These are phyloP conservation scores for Cyanodermella asteris DNA, from an alignment of 2,329 filamentous ascomycete species.

Conservation along the genomic window DNA sequence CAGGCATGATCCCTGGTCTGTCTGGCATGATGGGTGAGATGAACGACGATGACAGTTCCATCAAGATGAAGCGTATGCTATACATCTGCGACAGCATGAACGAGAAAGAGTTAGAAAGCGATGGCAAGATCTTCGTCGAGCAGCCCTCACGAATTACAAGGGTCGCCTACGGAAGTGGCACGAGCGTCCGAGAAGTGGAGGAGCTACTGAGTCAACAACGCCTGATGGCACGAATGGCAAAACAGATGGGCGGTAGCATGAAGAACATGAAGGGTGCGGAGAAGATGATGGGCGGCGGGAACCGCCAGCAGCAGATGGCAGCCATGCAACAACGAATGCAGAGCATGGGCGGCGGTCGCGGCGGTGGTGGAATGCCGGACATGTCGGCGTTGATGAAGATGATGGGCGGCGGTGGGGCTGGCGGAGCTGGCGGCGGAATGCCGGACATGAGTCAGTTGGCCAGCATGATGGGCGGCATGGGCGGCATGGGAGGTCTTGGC, in stretches of 20 bases:
- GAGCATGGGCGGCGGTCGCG: conserved; percentile 63
- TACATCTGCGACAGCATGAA: conserved; percentile 99
- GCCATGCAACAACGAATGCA: conserved; percentile 93
- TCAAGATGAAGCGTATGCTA: conserved; percentile 93
- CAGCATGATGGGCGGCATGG: conserved; percentile 34
- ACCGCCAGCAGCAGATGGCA: conserved; percentile 81
- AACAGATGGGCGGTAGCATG: conserved; percentile 96
- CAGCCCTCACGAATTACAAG: conserved; percentile 85
- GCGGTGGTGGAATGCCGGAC: conserved; percentile 44
- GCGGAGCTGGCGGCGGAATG: conserved; percentile 43
- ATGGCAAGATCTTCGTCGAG: conserved; percentile 83
- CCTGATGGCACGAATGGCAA: conserved; percentile 98
- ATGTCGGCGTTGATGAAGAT: conserved; percentile 56
- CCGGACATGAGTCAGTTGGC: conserved; percentile 54
- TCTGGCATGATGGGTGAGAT: conserved; percentile 85
- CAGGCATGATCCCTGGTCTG: conserved; percentile 94
- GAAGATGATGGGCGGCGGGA: conserved; percentile 71
- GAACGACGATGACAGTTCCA: conserved; percentile 87
- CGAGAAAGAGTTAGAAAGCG: conserved; percentile 78
- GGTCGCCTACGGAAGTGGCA: conserved; percentile 74
- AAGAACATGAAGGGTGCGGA: conserved; percentile 93
- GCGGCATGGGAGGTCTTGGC: too few species aligned
- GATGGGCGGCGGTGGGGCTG: conserved; percentile 42
- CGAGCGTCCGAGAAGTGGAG: conserved; percentile 78
- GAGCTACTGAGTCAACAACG: conserved; percentile 92